Base-by-base conservation (phyloP, 2,329 filamentous ascomycete genomes). In the Nemania sp. region DNA sequence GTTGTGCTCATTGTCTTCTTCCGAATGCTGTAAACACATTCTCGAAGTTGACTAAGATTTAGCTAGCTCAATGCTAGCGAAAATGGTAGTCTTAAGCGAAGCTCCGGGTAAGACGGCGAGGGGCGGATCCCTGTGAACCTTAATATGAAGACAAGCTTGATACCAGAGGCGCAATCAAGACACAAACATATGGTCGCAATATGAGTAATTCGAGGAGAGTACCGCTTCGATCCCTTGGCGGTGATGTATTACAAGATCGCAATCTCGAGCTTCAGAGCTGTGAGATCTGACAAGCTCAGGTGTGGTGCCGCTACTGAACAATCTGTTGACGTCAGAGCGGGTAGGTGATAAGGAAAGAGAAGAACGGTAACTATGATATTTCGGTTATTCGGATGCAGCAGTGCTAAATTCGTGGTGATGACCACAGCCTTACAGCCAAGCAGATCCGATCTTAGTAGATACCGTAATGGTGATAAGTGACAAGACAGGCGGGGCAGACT, bases 11-110 rank as follows among this genome's bases (percentile, higher is more conserved):
- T 20, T 22, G n/a, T 53, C 55, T n/a, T 20, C 57, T 15, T 41
- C 56, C 26, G 54, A 52, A 48, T 67, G 62, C 20, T 65, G 60
- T 36, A 63, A 57, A 47, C 66, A 68, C 66, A 68, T 68, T 33
- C 14, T 41, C 33, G 44, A 19, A 11, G 14, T 15, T 23, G 20
- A 47, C 15, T 20, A 30, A 9, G 8, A 40, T 24, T 40, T 19
- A 20, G 40, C 15, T 22, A 47, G 37, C 6, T 15, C 22, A 41
- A n/a, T n/a, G n/a, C n/a, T n/a, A n/a, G n/a, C n/a, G n/a, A n/a
- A n/a, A n/a, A n/a, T n/a, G n/a, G n/a, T n/a, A n/a, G n/a, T n/a
- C n/a, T n/a, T n/a, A n/a, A n/a, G n/a, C n/a, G n/a, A n/a, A n/a
- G n/a, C n/a, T n/a, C n/a, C n/a, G n/a, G n/a, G n/a, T n/a, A n/a